Conservation (phyloP, 1,284 basidiomycete species). For the Tilletiopsis washingtonensis region DNA sequence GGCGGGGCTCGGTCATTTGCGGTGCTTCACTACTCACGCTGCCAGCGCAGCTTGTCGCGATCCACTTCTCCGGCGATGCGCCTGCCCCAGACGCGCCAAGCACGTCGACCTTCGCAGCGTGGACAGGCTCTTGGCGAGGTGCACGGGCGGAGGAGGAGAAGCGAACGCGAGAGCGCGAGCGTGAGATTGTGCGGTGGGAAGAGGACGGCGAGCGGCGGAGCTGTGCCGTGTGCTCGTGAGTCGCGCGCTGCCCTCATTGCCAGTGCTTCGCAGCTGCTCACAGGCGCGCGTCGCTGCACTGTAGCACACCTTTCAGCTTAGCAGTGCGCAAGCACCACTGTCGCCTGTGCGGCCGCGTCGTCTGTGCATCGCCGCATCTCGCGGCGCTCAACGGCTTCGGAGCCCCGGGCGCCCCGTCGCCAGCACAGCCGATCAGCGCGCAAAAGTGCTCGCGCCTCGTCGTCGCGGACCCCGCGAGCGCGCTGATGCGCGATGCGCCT, state of each 20-base stretch:
- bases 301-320: conserved; percentile 70
- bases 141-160: not conserved
- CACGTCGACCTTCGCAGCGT: too few relatives aligned
- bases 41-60: conserved; percentile 13
- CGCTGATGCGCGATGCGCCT: not conserved
- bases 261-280: not conserved
- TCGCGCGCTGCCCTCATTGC: conserved; percentile 14
- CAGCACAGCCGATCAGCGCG: conserved; percentile 8
- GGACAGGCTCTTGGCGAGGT: too few relatives aligned
- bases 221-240: conserved; percentile 79
- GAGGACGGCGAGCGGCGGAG: conserved; percentile 66
- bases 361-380: conserved; percentile 78
- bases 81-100: not conserved
- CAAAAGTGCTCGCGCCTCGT: conserved; percentile 30
- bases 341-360: conserved; percentile 81
- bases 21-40: conserved; percentile 1
- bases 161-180: conserved; percentile 54
- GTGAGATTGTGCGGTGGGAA: conserved; percentile 90
- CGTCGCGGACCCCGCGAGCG: not conserved
- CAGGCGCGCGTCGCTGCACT: not conserved
- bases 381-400: too few relatives aligned
- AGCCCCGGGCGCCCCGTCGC: too few relatives aligned
- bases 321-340: conserved; percentile 95
- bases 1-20: not conserved
- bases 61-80: conserved; percentile 13